Conservation (phyloP, 257 asterid species). For the Handroanthus guayacan region DNA sequence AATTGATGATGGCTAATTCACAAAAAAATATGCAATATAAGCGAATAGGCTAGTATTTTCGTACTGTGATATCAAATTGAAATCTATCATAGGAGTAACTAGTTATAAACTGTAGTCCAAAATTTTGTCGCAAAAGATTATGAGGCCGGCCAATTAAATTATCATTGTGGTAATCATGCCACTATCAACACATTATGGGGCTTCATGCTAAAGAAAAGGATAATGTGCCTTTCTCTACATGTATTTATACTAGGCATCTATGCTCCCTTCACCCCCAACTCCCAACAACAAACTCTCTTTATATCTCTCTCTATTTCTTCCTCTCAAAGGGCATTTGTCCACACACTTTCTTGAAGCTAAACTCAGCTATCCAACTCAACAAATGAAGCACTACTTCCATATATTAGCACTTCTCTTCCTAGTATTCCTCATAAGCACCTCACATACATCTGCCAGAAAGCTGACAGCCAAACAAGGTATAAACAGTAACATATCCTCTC, state of each 20-base stretch:
- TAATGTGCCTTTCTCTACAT: constrained; percentile 16
- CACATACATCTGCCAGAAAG: constrained; percentile 44
- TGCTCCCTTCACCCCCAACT: constrained; percentile 37
- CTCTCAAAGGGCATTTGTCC: neutral
- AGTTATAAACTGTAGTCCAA: no score
- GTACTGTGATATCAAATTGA: no score
- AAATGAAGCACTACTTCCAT: constrained; percentile 36
- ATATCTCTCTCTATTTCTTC: constrained; percentile 36
- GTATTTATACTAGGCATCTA: constrained; percentile 45
- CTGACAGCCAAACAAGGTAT: constrained; percentile 40
- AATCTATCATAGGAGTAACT: no score
- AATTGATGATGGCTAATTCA: no score
- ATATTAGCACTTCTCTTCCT: constrained; percentile 34
- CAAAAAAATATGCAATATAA: no score
- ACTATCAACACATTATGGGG: no score
- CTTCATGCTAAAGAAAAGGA: constrained; percentile 16
- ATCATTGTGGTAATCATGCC: no score
- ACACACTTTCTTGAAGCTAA: neutral
- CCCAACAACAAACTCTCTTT: constrained; percentile 36
- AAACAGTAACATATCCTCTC: neutral
- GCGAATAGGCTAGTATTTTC: no score
- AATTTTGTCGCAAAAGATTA: no score
- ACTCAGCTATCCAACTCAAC: neutral
- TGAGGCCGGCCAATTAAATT: no score
- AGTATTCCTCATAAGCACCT: constrained; percentile 32